These are phyloP conservation scores for Francoa sonchifolia DNA, from an alignment of 441 rosid species.

Conservation along the genomic window DNA sequence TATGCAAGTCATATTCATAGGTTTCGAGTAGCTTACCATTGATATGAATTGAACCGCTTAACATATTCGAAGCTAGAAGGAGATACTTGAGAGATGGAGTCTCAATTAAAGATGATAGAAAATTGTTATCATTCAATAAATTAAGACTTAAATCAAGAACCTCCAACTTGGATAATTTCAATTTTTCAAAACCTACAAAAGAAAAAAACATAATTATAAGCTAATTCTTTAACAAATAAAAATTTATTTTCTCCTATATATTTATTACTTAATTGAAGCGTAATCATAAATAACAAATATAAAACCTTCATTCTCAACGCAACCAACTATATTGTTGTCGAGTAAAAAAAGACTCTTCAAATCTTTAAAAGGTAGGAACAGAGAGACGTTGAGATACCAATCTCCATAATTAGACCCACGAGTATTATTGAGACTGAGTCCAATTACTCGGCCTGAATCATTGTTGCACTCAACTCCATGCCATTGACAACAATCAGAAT, in stretches of 20 bases:
- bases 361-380: not conserved
- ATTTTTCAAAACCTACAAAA: not conserved
- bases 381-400: not conserved
- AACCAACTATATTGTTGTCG: not conserved
- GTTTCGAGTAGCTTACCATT: too few species aligned
- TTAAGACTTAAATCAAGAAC: too few species aligned
- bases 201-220: too few species aligned
- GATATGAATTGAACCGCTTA: too few species aligned
- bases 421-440: not conserved
- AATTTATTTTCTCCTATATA: too few species aligned
- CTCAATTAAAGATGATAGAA: too few species aligned
- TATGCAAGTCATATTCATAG: too few species aligned
- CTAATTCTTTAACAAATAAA: not conserved
- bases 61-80: too few species aligned
- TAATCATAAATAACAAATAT: not conserved
- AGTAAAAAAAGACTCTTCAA: not conserved
- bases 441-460: not conserved
- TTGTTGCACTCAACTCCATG: not conserved
- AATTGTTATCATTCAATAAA: too few species aligned
- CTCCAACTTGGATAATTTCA: too few species aligned
- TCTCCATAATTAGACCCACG: not conserved
- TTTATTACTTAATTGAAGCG: not conserved
- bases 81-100: too few species aligned
- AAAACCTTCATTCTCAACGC: not conserved
- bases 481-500: slow-evolving; percentile 14